These are phyloP conservation scores for Neofusicoccum laricinum DNA, from an alignment of 2,329 filamentous ascomycete species.

Conservation along the genomic window DNA sequence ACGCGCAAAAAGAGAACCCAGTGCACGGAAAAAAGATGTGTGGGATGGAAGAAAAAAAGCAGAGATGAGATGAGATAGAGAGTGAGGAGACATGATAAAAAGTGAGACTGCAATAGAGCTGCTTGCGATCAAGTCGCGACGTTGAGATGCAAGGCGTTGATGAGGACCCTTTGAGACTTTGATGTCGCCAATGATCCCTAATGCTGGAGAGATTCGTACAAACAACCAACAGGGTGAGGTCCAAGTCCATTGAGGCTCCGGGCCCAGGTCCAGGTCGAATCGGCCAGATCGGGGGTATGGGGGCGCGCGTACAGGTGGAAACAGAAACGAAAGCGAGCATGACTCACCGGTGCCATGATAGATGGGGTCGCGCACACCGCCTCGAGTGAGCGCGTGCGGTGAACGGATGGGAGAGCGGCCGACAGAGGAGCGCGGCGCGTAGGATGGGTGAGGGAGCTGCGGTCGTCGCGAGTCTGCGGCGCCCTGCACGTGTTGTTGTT, in stretches of 20 bases:
- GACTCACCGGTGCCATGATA: conserved; percentile 6
- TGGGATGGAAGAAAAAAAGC: too few relatives aligned
- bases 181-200: too few relatives aligned
- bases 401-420: not conserved
- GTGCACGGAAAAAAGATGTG: too few relatives aligned
- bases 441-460: not conserved
- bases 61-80: too few relatives aligned
- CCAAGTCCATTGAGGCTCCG: not conserved
- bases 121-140: too few relatives aligned
- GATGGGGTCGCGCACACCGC: not conserved
- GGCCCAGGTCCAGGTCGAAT: not conserved
- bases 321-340: not conserved
- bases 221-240: too few relatives aligned
- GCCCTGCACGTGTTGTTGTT: conserved; percentile 6
- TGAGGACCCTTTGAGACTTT: too few relatives aligned
- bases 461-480: conserved; percentile 2
- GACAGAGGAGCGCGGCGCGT: not conserved
- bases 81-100: too few relatives aligned
- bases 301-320: not conserved
- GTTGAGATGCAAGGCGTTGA: too few relatives aligned
- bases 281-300: conserved; percentile 7
- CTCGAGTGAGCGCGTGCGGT: not conserved
- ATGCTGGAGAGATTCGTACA: too few relatives aligned
- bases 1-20: too few relatives aligned
- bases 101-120: too few relatives aligned